A percentile compares a stretch with the other conserved stretches of the same genome.
Evolutionary conservation across 129 eudicot species (phyloP).

Genomic region (Pulicaria dysenterica): DNA sequence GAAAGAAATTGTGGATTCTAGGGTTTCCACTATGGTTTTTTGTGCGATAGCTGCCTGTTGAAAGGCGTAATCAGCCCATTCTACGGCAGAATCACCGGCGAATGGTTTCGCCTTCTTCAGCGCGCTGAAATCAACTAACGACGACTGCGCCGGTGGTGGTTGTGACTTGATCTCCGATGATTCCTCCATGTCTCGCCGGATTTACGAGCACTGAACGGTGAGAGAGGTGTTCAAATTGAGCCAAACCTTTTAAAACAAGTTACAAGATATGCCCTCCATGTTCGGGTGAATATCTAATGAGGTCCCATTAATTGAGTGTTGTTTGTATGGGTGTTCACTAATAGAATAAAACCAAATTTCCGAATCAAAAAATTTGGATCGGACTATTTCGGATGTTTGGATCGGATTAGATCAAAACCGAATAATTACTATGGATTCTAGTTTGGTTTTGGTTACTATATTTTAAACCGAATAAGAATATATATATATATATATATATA

Average conservation of each 20-base stretch:
- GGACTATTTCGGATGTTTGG: no score
- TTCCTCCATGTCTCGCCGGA: constrained; percentile 48
- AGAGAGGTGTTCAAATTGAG: constrained; percentile 17
- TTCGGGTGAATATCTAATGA: not conserved
- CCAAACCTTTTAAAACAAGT: not conserved
- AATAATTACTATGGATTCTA: no score
- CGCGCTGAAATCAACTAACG: constrained; percentile 21
- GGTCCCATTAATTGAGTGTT: no score
- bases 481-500: no score
- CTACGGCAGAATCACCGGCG: constrained; percentile 35
- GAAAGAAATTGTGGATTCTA: constrained; percentile 49
- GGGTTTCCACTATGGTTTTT: constrained; percentile 47
- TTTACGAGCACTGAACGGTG: constrained; percentile 11
- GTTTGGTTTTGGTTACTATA: no score
- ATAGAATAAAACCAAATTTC: no score
- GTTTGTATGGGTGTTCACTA: no score
- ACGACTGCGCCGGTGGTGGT: constrained; percentile 25
- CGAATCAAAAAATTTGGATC: no score
- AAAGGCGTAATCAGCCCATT: constrained; percentile 72
- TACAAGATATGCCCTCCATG: constrained; percentile 18
- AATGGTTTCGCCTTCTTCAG: constrained; percentile 35
- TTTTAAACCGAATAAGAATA: no score
- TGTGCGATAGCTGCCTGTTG: constrained; percentile 64
- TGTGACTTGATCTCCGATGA: constrained; percentile 41
- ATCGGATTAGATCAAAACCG: no score